These are phyloP conservation scores for Tricholoma sp. DNA, from an alignment of 768 basidiomycete species.

Conservation along the genomic window DNA sequence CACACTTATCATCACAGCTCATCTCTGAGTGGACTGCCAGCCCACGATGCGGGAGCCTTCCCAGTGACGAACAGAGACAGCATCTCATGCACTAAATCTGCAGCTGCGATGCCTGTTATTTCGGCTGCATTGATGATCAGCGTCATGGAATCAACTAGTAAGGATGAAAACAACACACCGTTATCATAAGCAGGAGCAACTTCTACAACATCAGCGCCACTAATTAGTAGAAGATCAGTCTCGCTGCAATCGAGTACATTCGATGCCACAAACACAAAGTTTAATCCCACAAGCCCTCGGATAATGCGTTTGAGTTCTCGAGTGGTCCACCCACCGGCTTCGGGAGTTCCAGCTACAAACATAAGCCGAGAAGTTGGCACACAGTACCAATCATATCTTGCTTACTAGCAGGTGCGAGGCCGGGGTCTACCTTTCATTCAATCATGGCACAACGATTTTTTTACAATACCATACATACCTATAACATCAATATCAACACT, in stretches of 20 bases:
- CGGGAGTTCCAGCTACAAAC: conserved; percentile 70
- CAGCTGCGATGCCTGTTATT: conserved; percentile 63
- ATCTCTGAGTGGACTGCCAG: conserved; percentile 2
- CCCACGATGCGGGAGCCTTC: conserved; percentile 23
- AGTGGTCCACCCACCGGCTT: conserved; percentile 81
- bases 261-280: conserved; percentile 58
- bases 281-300: conserved; percentile 72
- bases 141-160: background rate
- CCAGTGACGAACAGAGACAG: conserved; percentile 52
- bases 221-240: conserved; percentile 16
- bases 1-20: conserved; percentile 5
- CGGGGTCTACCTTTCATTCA: conserved; percentile 46
- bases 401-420: conserved; percentile 74
- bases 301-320: conserved; percentile 79
- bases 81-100: conserved; percentile 66
- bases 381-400: conserved; percentile 5
- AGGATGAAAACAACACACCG: conserved; percentile 32
- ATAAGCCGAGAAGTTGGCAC: background rate
- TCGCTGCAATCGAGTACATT: background rate
- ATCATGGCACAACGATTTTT: background rate
- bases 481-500: conserved; percentile 83
- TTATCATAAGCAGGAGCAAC: conserved; percentile 72
- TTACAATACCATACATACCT: conserved; percentile 31
- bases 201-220: conserved; percentile 71
- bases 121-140: conserved; percentile 38